Percentiles rank a stretch among this genome's conserved stretches.
phyloP scores from a whole-genome alignment of 768 basidiomycete genomes.

The Mycena galericulata region DNA sequence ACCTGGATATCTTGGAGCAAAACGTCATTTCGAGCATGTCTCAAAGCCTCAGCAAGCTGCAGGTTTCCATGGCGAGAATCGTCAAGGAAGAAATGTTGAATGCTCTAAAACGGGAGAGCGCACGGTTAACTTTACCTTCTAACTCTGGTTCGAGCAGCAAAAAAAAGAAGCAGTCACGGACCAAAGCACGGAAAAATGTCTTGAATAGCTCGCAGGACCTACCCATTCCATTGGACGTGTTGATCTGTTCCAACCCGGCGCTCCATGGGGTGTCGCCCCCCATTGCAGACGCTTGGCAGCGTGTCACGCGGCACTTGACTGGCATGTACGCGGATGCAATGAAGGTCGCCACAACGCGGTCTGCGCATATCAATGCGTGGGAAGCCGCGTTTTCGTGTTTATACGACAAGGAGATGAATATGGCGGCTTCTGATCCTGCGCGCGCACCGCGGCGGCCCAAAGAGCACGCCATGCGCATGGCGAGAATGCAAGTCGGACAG shows the following conservation, averaged over 20 bases:
- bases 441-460: conserved; percentile 55
- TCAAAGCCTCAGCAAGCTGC: conserved; percentile 49
- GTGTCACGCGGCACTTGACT: conserved; percentile 49
- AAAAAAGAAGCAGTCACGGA: conserved; percentile 24
- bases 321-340: conserved; percentile 54
- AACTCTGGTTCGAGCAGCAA: conserved; percentile 4
- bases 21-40: conserved; percentile 70
- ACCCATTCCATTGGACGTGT: conserved; percentile 42
- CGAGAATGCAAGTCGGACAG: conserved; percentile 66
- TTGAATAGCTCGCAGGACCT: conserved; percentile 26
- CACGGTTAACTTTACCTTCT: conserved; percentile 29
- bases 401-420: conserved; percentile 59
- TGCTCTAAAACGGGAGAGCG: conserved; percentile 34
- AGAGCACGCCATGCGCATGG: conserved; percentile 63
- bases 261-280: conserved; percentile 47
- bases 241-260: conserved; percentile 38
- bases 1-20: conserved; percentile 73
- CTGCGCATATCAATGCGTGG: conserved; percentile 70
- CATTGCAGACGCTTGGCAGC: conserved; percentile 54
- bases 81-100: conserved; percentile 30
- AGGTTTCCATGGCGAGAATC: conserved; percentile 44
- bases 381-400: conserved; percentile 68
- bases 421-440: conserved; percentile 44
- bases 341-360: conserved; percentile 58
- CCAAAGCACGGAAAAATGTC: conserved; percentile 15